These are phyloP conservation scores for Psophocarpus tetragonolobus DNA, from an alignment of 306 rosid species.

Conservation along the genomic window DNA sequence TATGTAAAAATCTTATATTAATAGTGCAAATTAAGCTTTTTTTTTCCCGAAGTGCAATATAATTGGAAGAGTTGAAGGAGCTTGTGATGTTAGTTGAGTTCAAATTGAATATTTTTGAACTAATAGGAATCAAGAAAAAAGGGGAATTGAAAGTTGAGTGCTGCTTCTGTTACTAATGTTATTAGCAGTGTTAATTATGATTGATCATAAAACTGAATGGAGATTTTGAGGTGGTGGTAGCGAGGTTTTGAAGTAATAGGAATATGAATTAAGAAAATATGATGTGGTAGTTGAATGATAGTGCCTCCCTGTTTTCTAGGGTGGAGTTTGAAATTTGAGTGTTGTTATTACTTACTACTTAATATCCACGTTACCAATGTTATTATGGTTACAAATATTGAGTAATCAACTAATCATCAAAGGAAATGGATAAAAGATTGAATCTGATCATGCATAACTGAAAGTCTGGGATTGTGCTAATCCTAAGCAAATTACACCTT, in stretches of 20 bases:
- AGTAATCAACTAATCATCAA: neutral
- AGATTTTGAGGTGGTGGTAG: no score
- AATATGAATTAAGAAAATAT: no score
- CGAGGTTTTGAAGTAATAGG: no score
- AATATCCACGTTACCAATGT: neutral
- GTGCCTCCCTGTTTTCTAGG: neutral
- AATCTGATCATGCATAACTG: neutral
- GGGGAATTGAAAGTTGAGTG: neutral
- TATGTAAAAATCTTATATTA: no score
- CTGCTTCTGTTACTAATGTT: no score
- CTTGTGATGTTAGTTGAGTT: neutral
- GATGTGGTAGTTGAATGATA: no score
- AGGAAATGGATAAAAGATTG: neutral
- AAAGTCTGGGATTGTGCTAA: conserved; percentile 9
- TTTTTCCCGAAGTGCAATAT: no score
- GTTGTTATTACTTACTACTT: neutral
- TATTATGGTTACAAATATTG: neutral
- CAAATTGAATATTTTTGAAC: neutral
- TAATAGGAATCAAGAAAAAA: neutral
- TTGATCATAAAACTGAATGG: no score
- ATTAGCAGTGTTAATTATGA: no score
- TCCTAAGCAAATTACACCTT: neutral
- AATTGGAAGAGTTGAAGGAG: neutral
- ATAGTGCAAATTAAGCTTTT: no score
- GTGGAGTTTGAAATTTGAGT: neutral